Conservation (phyloP, 352 stramenopile species). For the Pythium insidiosum region DNA sequence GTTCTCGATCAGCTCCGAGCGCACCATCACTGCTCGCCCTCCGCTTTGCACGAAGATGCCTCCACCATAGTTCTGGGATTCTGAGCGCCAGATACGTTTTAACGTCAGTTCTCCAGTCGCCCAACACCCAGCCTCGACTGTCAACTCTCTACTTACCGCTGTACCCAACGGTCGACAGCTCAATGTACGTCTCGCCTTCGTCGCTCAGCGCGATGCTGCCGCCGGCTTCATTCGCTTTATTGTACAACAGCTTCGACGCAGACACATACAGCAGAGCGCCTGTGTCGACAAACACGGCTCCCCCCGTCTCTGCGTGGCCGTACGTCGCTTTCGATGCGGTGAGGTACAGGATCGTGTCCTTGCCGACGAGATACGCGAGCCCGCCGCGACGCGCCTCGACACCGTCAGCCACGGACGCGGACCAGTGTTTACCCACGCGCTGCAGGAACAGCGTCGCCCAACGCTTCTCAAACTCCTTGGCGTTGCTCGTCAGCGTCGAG, state of each 20-base stretch:
- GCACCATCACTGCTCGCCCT: constrained; percentile 8
- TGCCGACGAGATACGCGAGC: constrained; percentile 24
- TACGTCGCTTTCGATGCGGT: constrained; percentile 19
- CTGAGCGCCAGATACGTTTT: constrained; percentile 10
- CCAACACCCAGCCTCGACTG: too few species aligned
- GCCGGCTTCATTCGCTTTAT: constrained; percentile 32
- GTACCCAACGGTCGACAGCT: constrained; percentile 13
- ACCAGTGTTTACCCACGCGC: neutral
- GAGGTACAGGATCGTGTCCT: constrained; percentile 13
- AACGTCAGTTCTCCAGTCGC: too few species aligned
- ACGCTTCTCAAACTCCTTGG: neutral
- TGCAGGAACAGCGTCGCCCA: constrained; percentile 4
- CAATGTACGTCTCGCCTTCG: constrained; percentile 17
- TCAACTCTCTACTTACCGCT: constrained; percentile 36
- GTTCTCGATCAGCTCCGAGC: constrained; percentile 31
- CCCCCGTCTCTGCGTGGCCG: constrained; percentile 35
- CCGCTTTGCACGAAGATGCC: constrained; percentile 38
- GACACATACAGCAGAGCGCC: constrained; percentile 17
- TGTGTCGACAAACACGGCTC: constrained; percentile 24
- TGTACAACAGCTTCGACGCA: constrained; percentile 22
- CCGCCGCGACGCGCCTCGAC: constrained; percentile 16
- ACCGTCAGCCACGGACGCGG: neutral
- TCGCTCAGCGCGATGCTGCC: constrained; percentile 35
- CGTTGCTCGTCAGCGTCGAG: constrained; percentile 4
- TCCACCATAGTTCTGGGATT: constrained; percentile 37